phyloP scores from a whole-genome alignment of 331 rosid genomes.

The Malus hybrid region DNA sequence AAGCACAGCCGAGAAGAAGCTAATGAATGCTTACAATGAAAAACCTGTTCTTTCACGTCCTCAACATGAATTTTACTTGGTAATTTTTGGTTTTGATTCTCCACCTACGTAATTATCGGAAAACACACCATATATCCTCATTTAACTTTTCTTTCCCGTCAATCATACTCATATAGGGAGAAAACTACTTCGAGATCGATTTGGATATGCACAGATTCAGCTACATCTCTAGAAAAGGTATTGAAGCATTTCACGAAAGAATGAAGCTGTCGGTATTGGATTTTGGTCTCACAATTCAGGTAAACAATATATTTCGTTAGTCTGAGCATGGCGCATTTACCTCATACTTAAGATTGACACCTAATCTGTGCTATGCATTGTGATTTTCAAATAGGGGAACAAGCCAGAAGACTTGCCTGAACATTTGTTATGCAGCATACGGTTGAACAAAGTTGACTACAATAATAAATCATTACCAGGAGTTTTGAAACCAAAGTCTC shows the following conservation, averaged over 20 bases:
- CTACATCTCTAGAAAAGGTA: slow-evolving; percentile 88
- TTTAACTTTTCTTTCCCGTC: background rate
- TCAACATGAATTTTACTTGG: slow-evolving; percentile 92
- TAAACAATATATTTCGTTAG: slow-evolving; percentile 8
- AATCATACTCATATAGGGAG: slow-evolving; percentile 55
- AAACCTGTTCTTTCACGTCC: slow-evolving; percentile 97
- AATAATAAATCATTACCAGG: slow-evolving; percentile 42
- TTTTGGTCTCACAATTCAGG: slow-evolving; percentile 92
- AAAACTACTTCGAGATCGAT: slow-evolving; percentile 93
- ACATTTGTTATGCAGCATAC: slow-evolving; percentile 68
- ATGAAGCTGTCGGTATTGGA: slow-evolving; percentile 62
- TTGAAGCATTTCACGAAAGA: slow-evolving; percentile 76
- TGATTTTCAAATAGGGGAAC: slow-evolving; percentile 53
- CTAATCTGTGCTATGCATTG: slow-evolving; percentile 1
- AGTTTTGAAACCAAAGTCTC: slow-evolving; percentile 18
- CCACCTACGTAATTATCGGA: background rate
- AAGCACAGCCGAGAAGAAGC: slow-evolving; percentile 74
- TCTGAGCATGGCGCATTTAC: background rate
- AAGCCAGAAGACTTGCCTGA: slow-evolving; percentile 95
- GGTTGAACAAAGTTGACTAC: slow-evolving; percentile 66
- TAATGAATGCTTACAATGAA: slow-evolving; percentile 87
- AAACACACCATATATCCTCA: background rate
- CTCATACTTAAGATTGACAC: slow-evolving; percentile 1
- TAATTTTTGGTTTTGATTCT: slow-evolving; percentile 15
- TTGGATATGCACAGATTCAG: slow-evolving; percentile 90